Percentiles rank a stretch among this genome's conserved stretches.
phyloP scores from a whole-genome alignment of 192 early-diverging fungal species.

The Chytriomyces sp. region DNA sequence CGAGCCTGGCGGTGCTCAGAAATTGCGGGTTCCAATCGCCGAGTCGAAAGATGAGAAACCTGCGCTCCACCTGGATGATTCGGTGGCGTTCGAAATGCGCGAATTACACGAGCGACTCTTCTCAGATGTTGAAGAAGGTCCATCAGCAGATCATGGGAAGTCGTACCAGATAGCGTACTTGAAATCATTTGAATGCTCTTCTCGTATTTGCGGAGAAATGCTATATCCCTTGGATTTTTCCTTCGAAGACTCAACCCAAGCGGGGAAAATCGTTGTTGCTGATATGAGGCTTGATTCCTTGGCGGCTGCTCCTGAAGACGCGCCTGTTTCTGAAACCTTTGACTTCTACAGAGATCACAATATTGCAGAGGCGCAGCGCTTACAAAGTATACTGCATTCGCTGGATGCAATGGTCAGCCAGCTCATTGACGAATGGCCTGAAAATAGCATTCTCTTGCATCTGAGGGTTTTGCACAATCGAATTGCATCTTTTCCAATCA shows the following conservation, averaged over 20 bases:
- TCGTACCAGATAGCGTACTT: constrained; percentile 19
- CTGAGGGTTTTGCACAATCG: constrained; percentile 53
- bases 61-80: constrained; percentile 46
- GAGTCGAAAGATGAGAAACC: not conserved
- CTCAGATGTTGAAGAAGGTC: constrained; percentile 41
- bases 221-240: constrained; percentile 19
- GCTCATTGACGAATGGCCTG: constrained; percentile 86
- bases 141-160: constrained; percentile 9
- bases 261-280: constrained; percentile 29
- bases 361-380: constrained; percentile 70
- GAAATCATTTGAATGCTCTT: constrained; percentile 29
- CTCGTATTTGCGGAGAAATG: constrained; percentile 25
- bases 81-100: constrained; percentile 54
- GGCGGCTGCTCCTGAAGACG: constrained; percentile 12
- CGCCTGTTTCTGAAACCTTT: constrained; percentile 28
- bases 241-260: constrained; percentile 10
- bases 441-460: constrained; percentile 84
- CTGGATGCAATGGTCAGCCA: constrained; percentile 64
- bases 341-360: constrained; percentile 91
- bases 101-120: constrained; percentile 52
- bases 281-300: constrained; percentile 17
- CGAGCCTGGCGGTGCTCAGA: constrained; percentile 41
- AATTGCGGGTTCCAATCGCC: not conserved
- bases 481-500: constrained; percentile 69
- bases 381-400: constrained; percentile 65